A percentile compares a stretch with the other conserved stretches of the same genome.
Evolutionary conservation across 2,329 filamentous ascomycete genomes (phyloP).

Genomic region (Aspergillus ochraceus): DNA sequence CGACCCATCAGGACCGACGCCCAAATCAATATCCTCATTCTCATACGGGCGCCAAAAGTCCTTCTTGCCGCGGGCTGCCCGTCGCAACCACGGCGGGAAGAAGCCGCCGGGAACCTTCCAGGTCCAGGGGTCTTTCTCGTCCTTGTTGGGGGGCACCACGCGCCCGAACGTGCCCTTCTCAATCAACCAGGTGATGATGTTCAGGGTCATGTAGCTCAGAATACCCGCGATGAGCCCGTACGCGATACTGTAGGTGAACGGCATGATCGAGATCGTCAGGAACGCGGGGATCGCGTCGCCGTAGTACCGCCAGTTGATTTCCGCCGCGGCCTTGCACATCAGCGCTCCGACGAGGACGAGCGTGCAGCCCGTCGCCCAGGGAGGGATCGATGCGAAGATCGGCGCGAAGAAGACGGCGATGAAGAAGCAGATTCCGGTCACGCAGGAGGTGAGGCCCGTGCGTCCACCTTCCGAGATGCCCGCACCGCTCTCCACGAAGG

Average conservation of each 20-base stretch:
- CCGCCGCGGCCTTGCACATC: slow-evolving; percentile 75
- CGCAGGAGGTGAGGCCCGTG: slow-evolving; percentile 79
- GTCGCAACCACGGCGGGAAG: slow-evolving; percentile 70
- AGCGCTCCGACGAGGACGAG: slow-evolving; percentile 83
- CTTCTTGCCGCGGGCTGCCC: slow-evolving; percentile 66
- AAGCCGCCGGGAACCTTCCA: slow-evolving; percentile 74
- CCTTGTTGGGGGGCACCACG: slow-evolving; percentile 72
- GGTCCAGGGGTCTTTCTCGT: slow-evolving; percentile 77
- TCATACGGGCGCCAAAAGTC: slow-evolving; percentile 64
- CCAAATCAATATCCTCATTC: slow-evolving; percentile 17
- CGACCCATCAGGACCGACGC: slow-evolving; percentile 11
- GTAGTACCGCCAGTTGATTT: slow-evolving; percentile 87
- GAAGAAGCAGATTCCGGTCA: slow-evolving; percentile 80
- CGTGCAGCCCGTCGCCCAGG: slow-evolving; percentile 88
- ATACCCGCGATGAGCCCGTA: slow-evolving; percentile 83
- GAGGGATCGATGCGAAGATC: slow-evolving; percentile 84
- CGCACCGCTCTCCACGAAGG: slow-evolving; percentile 85
- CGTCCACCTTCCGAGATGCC: slow-evolving; percentile 85
- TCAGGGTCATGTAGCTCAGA: slow-evolving; percentile 73
- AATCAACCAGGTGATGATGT: slow-evolving; percentile 68
- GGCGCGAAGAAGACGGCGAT: slow-evolving; percentile 86
- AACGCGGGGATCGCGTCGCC: slow-evolving; percentile 84
- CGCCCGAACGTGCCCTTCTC: slow-evolving; percentile 66
- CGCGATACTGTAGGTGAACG: slow-evolving; percentile 85
- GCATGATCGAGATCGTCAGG: slow-evolving; percentile 80